Evolutionary conservation across 345 rosid species (phyloP).

Genomic region (Linum usitatissimum): DNA sequence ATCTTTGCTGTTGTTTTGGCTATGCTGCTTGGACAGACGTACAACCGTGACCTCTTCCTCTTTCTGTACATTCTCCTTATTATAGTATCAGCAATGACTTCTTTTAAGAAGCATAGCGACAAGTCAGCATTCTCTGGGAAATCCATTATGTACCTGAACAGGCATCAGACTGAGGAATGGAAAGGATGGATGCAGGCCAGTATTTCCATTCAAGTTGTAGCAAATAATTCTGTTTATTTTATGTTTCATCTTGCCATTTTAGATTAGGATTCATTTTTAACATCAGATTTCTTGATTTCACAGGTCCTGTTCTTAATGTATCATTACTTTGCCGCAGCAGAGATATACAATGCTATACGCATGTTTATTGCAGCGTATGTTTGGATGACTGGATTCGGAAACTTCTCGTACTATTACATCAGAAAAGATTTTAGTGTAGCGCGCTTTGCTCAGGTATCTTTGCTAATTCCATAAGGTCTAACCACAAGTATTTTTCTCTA

Average conservation of each 20-base stretch:
- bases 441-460: conserved; percentile 78
- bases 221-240: neutral
- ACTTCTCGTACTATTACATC: conserved; percentile 89
- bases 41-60: conserved; percentile 90
- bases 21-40: conserved; percentile 42
- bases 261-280: no score
- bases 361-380: conserved; percentile 95
- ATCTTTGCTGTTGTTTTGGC: conserved; percentile 2
- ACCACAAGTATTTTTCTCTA: neutral
- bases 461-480: conserved; percentile 3
- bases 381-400: conserved; percentile 98
- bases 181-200: conserved; percentile 99
- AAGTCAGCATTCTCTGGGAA: conserved; percentile 73
- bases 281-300: conserved; percentile 2
- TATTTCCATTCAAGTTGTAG: conserved; percentile 12
- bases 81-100: conserved; percentile 81
- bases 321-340: conserved; percentile 94
- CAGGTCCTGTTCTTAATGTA: conserved; percentile 96
- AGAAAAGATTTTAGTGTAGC: conserved; percentile 91
- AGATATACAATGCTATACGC: conserved; percentile 91
- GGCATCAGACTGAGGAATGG: conserved; percentile 99
- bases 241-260: no score
- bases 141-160: conserved; percentile 68
- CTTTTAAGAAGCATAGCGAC: conserved; percentile 70
- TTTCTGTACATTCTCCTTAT: conserved; percentile 78